A percentile compares a stretch with the other conserved stretches of the same genome.
Conservation (phyloP, 2,329 filamentous ascomycete species). For the Fusarium subtropicale region DNA sequence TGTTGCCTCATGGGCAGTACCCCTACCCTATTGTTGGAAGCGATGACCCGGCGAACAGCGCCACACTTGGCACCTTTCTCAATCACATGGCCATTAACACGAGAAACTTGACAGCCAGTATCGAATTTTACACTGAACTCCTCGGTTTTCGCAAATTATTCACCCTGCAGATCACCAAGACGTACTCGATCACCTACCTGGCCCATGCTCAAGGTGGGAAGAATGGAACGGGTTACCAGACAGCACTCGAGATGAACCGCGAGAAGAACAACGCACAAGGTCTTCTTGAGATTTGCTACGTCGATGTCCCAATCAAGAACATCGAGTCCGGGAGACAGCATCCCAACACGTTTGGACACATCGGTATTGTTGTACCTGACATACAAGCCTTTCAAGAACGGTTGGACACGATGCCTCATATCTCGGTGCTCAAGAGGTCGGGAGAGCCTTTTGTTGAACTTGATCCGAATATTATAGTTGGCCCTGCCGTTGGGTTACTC, state of each 20-base stretch:
- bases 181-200: slow-evolving; percentile 3
- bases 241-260: neutral
- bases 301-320: neutral
- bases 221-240: slow-evolving; percentile 13
- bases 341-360: slow-evolving; percentile 3
- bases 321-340: slow-evolving; percentile 2
- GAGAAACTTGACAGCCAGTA: slow-evolving; percentile 4
- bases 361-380: slow-evolving; percentile 12
- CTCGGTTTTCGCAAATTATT: slow-evolving; percentile 10
- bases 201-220: slow-evolving; percentile 1
- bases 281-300: slow-evolving; percentile 1
- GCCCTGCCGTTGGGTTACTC: neutral
- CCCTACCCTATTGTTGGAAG: neutral
- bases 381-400: neutral
- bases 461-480: neutral
- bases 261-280: slow-evolving; percentile 17
- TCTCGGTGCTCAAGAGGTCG: slow-evolving; percentile 2
- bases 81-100: slow-evolving; percentile 10
- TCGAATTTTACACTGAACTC: slow-evolving; percentile 11
- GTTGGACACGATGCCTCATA: neutral
- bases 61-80: neutral
- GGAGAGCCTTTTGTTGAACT: neutral
- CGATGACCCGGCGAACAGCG: neutral
- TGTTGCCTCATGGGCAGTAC: neutral
- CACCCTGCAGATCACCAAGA: neutral